Percentiles rank a stretch among this genome's conserved stretches.
Conservation (phyloP, 345 rosid species). For the Arabidopsis arenosa region DNA sequence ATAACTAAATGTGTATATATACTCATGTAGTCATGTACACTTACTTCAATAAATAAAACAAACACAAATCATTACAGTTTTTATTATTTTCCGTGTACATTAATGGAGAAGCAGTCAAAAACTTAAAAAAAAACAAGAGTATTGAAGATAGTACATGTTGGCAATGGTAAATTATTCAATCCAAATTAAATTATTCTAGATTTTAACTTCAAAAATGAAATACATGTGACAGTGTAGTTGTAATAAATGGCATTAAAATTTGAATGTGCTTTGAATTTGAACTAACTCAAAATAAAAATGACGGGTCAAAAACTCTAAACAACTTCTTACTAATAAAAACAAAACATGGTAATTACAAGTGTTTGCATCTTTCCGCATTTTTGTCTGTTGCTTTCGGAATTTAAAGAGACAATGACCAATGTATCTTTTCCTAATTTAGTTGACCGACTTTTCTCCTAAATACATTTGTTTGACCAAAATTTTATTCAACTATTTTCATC, state of each 20-base stretch:
- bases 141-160: no score
- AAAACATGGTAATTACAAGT: conserved; percentile 43
- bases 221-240: not conserved
- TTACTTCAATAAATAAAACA: no score
- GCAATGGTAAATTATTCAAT: no score
- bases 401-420: conserved; percentile 37
- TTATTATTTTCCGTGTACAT: no score
- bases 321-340: not conserved
- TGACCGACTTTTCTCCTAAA: conserved; percentile 42
- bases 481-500: conserved; percentile 10
- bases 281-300: not conserved
- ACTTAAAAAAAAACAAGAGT: no score
- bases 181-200: no score
- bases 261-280: not conserved
- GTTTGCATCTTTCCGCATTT: conserved; percentile 36
- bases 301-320: conserved; percentile 23
- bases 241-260: not conserved
- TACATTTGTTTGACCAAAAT: conserved; percentile 31
- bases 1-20: no score
- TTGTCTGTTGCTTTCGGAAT: conserved; percentile 40
- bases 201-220: no score
- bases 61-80: no score
- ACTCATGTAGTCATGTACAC: no score
- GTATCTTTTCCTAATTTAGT: conserved; percentile 38
- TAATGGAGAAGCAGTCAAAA: no score